These are phyloP conservation scores for Staphylotrichum longicolle DNA, from an alignment of 495 filamentous ascomycete genomes.

Conservation along the genomic window DNA sequence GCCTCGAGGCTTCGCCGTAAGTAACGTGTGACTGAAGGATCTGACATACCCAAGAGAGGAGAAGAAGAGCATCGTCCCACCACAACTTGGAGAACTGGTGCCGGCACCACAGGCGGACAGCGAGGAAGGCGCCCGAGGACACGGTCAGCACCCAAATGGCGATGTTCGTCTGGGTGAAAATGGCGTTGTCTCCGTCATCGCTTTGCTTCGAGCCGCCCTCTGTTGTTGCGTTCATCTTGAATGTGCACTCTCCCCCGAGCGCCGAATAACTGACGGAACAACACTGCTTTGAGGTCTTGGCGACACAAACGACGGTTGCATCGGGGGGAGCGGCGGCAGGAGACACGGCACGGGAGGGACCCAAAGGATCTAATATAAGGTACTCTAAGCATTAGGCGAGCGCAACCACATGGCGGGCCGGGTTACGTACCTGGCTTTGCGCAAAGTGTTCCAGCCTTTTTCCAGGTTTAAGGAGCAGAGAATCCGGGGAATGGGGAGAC, in stretches of 20 bases:
- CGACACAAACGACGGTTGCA: neutral
- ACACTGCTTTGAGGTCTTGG: neutral
- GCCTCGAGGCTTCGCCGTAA: neutral
- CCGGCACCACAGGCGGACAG: constrained; percentile 22
- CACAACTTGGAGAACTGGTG: constrained; percentile 17
- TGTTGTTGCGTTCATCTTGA: too few relatives aligned
- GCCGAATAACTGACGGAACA: too few relatives aligned
- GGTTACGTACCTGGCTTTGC: neutral
- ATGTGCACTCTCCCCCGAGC: too few relatives aligned
- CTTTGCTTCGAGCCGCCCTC: neutral
- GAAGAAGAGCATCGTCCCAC: constrained; percentile 24
- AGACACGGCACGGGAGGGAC: neutral
- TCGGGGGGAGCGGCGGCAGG: neutral
- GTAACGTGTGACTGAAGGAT: neutral
- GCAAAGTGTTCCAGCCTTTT: too few relatives aligned
- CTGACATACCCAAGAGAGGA: constrained; percentile 21
- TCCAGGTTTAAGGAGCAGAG: too few relatives aligned
- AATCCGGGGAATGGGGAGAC: constrained; percentile 1
- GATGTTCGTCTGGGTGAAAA: constrained; percentile 23
- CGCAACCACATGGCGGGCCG: neutral
- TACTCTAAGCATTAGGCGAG: neutral
- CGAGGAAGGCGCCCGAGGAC: constrained; percentile 21
- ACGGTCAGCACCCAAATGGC: constrained; percentile 24
- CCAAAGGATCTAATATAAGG: neutral
- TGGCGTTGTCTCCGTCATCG: constrained; percentile 16